Evolutionary conservation across 805 yeast species (phyloP).

Genomic region (Sugiyamaella americana): DNA sequence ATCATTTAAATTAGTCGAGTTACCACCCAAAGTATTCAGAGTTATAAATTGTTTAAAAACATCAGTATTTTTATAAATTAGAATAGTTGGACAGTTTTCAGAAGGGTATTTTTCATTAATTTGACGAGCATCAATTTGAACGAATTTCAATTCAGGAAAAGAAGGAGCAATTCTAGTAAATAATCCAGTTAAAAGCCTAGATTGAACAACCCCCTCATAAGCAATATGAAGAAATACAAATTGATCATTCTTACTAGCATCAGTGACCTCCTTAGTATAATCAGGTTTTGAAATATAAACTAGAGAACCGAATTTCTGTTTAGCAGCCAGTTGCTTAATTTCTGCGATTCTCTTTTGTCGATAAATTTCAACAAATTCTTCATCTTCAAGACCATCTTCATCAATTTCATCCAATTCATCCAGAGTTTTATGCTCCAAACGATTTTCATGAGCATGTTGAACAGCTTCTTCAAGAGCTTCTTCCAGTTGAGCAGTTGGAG

Average conservation of each 20-base stretch:
- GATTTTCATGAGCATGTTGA: constrained; percentile 68
- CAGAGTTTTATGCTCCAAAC: constrained; percentile 69
- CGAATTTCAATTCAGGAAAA: constrained; percentile 79
- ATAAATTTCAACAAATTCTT: constrained; percentile 63
- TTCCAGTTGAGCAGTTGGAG: constrained; percentile 81
- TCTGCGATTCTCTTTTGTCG: constrained; percentile 74
- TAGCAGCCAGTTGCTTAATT: constrained; percentile 50
- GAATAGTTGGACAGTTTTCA: constrained; percentile 80
- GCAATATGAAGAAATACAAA: constrained; percentile 78
- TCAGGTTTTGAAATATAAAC: constrained; percentile 80
- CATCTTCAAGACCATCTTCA: constrained; percentile 88
- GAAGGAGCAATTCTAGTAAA: constrained; percentile 53
- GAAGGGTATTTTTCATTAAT: constrained; percentile 93
- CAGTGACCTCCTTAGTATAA: constrained; percentile 77
- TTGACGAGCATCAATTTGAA: constrained; percentile 84
- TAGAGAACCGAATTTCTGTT: constrained; percentile 65
- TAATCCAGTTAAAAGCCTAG: constrained; percentile 61
- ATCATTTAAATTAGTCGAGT: constrained; percentile 61
- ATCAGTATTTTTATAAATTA: constrained; percentile 72
- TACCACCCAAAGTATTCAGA: constrained; percentile 76
- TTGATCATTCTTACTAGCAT: constrained; percentile 53
- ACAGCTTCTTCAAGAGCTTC: constrained; percentile 83
- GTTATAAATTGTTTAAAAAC: constrained; percentile 80
- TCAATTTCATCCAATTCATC: constrained; percentile 84
- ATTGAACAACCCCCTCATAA: constrained; percentile 54